Evolutionary conservation across 805 yeast genomes (phyloP).

Genomic region (Lipomyces starkeyi): DNA sequence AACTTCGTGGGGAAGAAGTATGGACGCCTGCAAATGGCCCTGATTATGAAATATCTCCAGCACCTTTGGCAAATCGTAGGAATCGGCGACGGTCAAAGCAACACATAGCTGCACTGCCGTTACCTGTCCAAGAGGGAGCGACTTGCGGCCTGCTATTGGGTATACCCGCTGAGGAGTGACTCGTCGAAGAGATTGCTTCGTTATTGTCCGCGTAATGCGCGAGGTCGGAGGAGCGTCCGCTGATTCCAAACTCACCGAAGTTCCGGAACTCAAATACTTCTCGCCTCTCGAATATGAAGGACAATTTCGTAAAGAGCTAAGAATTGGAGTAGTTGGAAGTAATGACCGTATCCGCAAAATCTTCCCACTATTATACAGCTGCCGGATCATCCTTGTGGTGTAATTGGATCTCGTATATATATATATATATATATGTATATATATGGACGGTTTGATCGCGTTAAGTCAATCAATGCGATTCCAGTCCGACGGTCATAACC

Average conservation of each 20-base stretch:
- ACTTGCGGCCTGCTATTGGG: background rate
- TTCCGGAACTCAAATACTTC: background rate
- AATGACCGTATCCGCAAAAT: background rate
- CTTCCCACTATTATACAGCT: background rate
- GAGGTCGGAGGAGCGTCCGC: background rate
- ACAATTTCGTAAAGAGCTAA: background rate
- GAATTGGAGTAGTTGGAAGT: background rate
- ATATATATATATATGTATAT: background rate
- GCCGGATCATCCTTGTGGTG: background rate
- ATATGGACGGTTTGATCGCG: background rate
- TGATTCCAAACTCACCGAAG: background rate
- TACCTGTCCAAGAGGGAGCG: background rate
- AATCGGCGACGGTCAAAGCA: constrained; percentile 50
- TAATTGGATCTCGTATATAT: background rate
- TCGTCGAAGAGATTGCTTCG: constrained; percentile 37
- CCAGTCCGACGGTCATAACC: background rate
- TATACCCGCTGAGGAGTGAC: constrained; percentile 21
- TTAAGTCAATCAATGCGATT: background rate
- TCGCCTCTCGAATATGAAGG: background rate
- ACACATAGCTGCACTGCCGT: constrained; percentile 21
- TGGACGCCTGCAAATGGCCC: constrained; percentile 48
- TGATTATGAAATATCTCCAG: constrained; percentile 48
- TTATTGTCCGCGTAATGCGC: constrained; percentile 13
- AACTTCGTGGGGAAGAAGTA: constrained; percentile 71
- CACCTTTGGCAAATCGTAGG: constrained; percentile 62